Conservation (phyloP, 1,139 yeast genomes). For the Nakaseomyces delphensis region DNA sequence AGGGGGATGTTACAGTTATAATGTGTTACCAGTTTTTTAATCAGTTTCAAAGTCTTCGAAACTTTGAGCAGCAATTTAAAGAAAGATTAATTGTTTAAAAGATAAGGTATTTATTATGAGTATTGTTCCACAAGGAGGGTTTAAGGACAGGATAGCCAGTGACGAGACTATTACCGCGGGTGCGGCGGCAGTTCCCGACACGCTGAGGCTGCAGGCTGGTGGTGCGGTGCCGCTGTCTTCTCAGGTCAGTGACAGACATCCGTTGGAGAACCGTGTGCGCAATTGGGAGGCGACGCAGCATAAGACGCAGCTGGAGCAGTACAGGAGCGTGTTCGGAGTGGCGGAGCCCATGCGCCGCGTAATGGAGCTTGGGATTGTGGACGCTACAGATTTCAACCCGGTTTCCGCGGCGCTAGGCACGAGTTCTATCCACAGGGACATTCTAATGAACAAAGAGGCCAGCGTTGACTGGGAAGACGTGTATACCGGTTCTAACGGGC, state of each 20-base stretch:
- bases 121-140: constrained; percentile 24
- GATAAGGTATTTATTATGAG: constrained; percentile 15
- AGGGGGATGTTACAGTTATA: too few species aligned
- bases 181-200: constrained; percentile 29
- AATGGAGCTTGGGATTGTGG: constrained; percentile 77
- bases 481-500: constrained; percentile 39
- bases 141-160: constrained; percentile 23
- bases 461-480: constrained; percentile 90
- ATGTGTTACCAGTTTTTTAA: too few species aligned
- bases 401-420: constrained; percentile 37
- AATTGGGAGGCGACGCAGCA: constrained; percentile 78
- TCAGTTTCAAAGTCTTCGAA: too few species aligned
- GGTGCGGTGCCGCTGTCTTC: constrained; percentile 43
- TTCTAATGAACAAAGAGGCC: constrained; percentile 66
- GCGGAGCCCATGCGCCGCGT: constrained; percentile 86
- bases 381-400: constrained; percentile 67
- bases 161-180: constrained; percentile 10
- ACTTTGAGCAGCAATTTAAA: too few species aligned
- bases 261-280: constrained; percentile 63
- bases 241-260: constrained; percentile 75
- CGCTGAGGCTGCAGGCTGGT: constrained; percentile 29
- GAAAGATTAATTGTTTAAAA: background rate
- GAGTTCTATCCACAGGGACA: constrained; percentile 56
- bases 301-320: constrained; percentile 62
- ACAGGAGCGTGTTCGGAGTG: constrained; percentile 64